Base-by-base conservation (phyloP, 371 early-diverging fungal species). In the Saksenaea oblongispora region DNA sequence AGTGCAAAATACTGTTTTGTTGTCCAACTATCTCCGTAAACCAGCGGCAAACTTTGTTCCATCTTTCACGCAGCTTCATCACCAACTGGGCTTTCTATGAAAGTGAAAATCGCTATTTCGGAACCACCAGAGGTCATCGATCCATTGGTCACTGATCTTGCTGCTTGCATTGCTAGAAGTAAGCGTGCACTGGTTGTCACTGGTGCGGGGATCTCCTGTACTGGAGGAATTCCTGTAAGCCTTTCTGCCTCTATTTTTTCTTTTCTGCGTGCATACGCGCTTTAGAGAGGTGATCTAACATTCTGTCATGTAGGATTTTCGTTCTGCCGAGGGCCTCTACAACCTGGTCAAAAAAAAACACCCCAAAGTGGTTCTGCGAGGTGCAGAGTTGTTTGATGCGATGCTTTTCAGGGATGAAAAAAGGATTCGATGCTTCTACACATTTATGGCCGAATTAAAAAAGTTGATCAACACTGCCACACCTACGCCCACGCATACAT, bases 331-430 rank as follows among this genome's bases (percentile, higher is more conserved):
- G 60, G 95, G 95, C 53, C 66, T 94, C 15, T 94, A 92, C 72
- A 82, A 84, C 57, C 76, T 95, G 26, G 94, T 99, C 51, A 95
- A 96, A 69, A 76, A 82, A 57, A 79, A 88, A 64, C 88, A 89
- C 75, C 93, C 95, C 9, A 73, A 78, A 15, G 78, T 79, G 1
- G 88, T 95, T 34, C 70, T 93, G 26, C 86, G 85, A 41, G 99
- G 99, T 28, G 83, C 91, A 67, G 97, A 99, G 70, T 76, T 99
- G 26, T 99, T 99, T 80, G 98, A 98, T 75, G 97, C 97, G 53
- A 83, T 85, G 11, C 85, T 97, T 17, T 95, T 97, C 70, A 81
- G 88, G 36, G 89, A 90, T 39, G 84, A 85, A 35, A 75, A 80
- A 35, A 85, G 91, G 5, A 92, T 95, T 15, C 71, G 78, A 36